Evolutionary conservation across 805 yeast species (phyloP), one percentile per base, ranked within the genome.

Genomic region (Candida rishiriensis): DNA sequence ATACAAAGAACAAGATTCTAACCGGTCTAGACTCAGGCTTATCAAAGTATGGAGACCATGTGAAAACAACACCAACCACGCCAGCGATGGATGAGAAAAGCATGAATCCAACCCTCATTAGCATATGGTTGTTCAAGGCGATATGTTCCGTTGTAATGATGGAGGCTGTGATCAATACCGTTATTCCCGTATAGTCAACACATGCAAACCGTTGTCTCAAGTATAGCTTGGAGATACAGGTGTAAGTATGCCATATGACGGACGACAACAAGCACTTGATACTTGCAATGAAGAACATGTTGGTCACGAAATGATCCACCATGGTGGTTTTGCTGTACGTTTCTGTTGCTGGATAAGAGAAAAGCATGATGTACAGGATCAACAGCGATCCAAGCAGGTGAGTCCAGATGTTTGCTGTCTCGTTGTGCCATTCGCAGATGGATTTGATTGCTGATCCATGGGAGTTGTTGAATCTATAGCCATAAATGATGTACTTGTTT

Each of bases 1-100:
- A 75, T 18, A 88, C 71, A 62, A 88, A 91, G 53, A 91, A 91
- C 11, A 78, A 71, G 45, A 93, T 87, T 52, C 98, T 72, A 44
- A 88, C 66, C 4, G 84, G 81, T 49, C 96, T 73, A 49, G 88
- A 79, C 57, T 88, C 95, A 3, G 96, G 96, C 44, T 78, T 75
- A 63, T 93, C 98, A 63, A 93, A 91, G 52, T 71, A 75, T 3
- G 96, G 91, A n/a, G 89, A 80, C 96, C 98, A 91, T 44, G 93
- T 88, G 69, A 91, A 79, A 14, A 73, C 60, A 28, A 88, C 76
- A 1, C 98, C 97, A 15, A 79, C 62, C 2, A 71, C 41, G 3
- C 97, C 96, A 44, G 89, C 78, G 1, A 76, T 33, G 1, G 79
- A 59, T 1, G 96, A 85, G 52, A 83, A 71, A 1, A 70, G 35